phyloP scores from a whole-genome alignment of 257 asterid genomes.

The Solanum dulcamara region DNA sequence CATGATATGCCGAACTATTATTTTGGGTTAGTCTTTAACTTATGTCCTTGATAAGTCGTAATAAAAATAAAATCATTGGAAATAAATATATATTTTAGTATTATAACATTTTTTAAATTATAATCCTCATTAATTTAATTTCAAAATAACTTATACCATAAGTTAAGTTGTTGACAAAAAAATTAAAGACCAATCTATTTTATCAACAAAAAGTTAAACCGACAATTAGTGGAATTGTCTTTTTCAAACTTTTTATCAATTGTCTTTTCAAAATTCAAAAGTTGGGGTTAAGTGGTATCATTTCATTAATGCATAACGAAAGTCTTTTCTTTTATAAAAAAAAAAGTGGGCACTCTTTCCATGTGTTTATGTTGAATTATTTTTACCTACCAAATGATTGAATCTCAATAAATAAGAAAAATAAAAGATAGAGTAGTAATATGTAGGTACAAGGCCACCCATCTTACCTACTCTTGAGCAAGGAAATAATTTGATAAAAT shows the following conservation, averaged over 20 bases:
- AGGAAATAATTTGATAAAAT: slow-evolving; percentile 25
- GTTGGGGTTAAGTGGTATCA: neutral
- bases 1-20: neutral
- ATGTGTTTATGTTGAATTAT: neutral
- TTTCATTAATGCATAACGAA: neutral
- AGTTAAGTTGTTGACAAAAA: too few species aligned
- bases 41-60: too few species aligned
- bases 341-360: neutral
- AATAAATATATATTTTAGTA: too few species aligned
- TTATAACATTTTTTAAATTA: too few species aligned
- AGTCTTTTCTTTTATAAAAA: neutral
- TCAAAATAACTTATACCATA: too few species aligned
- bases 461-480: slow-evolving; percentile 39
- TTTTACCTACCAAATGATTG: neutral
- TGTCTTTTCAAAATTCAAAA: neutral
- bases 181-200: too few species aligned
- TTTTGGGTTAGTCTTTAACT: too few species aligned
- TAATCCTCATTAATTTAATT: too few species aligned
- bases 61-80: too few species aligned
- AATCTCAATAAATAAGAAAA: neutral
- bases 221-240: too few species aligned
- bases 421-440: neutral
- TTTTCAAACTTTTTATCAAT: neutral
- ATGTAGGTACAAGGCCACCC: neutral
- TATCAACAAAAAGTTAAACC: too few species aligned